Evolutionary conservation across 2,329 filamentous ascomycete genomes (phyloP), one percentile per base, ranked within the genome.

Genomic region (Madurella mycetomatis): DNA sequence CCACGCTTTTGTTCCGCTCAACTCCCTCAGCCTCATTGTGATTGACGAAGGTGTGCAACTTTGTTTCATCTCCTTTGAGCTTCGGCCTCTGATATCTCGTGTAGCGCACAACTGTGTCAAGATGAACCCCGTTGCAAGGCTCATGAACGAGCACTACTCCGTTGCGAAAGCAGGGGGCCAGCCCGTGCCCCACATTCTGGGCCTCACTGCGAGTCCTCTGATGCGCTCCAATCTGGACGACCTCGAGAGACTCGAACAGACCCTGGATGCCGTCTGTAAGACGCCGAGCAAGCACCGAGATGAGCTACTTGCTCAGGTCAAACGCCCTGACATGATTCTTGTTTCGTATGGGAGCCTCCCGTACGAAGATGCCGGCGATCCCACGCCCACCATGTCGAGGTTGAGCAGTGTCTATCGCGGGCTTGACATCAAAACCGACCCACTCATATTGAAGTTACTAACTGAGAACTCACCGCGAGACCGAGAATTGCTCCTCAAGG

Each of bases 191-290:
- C 75, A 77, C 17, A 85, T 96, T 30, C 73, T 96, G 5, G 91
- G 90, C 0, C 74, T 96, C 19, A 92, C 87, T 7, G 91, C 91
- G 1, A 95, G 88, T 57, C 90, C 90, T 0, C 79, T 89, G 3
- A 83, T 86, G 60, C 81, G 76, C 52, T 82, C 79, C 1, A 78
- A 78, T 15, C 67, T 77, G 1, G 70, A 73, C 1, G 78, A 78
- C 37, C 73, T 92, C 13, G 72, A 80, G 68, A 66, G 69, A 4
- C 78, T 95, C 7, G 90, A 95, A 66, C 60, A 67, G 2, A 88
- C 87, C 41, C 72, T 96, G 42, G 79, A 91, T 66, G 81, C 89
- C 1, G 74, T 81, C 32, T 88, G 86, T 59, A 80, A 78, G 56
- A 86, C 85, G 1, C 91, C 91, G 0, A 85, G 80, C 2, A 64